Evolutionary conservation across 345 rosid species (phyloP).

Genomic region (Geranium brycei): DNA sequence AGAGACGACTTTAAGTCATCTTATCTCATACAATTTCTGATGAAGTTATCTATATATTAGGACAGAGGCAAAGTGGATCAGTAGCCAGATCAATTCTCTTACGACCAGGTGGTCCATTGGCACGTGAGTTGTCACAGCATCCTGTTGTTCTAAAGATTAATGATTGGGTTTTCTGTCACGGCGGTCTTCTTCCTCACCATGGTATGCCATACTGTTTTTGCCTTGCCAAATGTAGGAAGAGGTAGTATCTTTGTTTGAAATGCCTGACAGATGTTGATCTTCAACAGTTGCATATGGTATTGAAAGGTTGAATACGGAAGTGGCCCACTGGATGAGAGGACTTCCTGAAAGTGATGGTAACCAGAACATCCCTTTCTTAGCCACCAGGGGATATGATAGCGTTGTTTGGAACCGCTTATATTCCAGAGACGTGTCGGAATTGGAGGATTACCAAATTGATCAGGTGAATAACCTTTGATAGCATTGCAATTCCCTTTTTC

Average conservation of each 20-base stretch:
- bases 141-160: conserved; percentile 61
- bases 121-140: conserved; percentile 62
- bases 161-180: conserved; percentile 94
- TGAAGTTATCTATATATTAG: conserved; percentile 30
- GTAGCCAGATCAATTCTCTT: conserved; percentile 68
- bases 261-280: conserved; percentile 25
- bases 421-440: conserved; percentile 55
- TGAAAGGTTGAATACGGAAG: conserved; percentile 76
- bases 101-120: conserved; percentile 78
- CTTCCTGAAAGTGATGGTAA: conserved; percentile 25
- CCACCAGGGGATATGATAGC: conserved; percentile 69
- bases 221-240: not conserved
- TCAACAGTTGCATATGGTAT: conserved; percentile 67
- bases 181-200: conserved; percentile 90
- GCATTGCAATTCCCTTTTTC: not conserved
- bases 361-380: conserved; percentile 56
- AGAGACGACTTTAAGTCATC: too few species aligned
- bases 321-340: conserved; percentile 80
- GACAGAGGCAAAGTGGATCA: conserved; percentile 96
- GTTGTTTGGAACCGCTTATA: conserved; percentile 88
- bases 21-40: not conserved
- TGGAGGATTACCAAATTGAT: conserved; percentile 40
- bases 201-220: conserved; percentile 26
- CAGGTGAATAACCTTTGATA: conserved; percentile 37
- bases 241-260: conserved; percentile 2